Percentiles rank a stretch among this genome's conserved stretches.
Evolutionary conservation across 345 rosid species (phyloP).

Genomic region (Salix caprea): DNA sequence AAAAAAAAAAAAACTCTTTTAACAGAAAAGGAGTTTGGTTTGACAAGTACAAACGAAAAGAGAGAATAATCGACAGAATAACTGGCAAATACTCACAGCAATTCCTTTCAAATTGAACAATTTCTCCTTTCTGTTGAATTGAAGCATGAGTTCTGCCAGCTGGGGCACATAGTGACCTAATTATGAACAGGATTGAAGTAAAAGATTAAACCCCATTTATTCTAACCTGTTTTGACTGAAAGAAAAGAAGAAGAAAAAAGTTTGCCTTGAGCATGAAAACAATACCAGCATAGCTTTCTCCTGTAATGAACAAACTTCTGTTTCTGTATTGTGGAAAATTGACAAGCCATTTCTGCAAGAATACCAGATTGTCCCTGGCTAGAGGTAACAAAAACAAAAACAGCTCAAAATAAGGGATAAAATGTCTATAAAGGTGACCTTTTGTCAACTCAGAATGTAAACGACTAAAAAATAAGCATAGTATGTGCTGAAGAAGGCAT

Average conservation of each 20-base stretch:
- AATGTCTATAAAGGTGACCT: slow-evolving; percentile 24
- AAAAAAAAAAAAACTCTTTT: neutral
- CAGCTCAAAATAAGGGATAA: slow-evolving; percentile 20
- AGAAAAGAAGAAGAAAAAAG: neutral
- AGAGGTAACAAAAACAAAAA: slow-evolving; percentile 31
- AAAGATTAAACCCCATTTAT: neutral
- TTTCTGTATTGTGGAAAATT: slow-evolving; percentile 86
- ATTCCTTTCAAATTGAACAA: slow-evolving; percentile 85
- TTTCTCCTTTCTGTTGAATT: slow-evolving; percentile 63
- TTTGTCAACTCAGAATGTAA: slow-evolving; percentile 27
- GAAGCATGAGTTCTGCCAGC: slow-evolving; percentile 78
- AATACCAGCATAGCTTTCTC: slow-evolving; percentile 97
- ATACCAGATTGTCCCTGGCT: slow-evolving; percentile 91
- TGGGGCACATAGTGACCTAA: slow-evolving; percentile 93
- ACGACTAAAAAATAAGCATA: slow-evolving; percentile 24
- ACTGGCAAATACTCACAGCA: slow-evolving; percentile 55
- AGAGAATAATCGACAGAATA: neutral
- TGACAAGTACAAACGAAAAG: neutral
- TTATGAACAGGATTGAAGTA: neutral
- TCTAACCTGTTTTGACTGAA: neutral
- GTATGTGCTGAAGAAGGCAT: slow-evolving; percentile 18
- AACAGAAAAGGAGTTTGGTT: neutral
- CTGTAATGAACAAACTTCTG: slow-evolving; percentile 82
- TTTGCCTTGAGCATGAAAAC: slow-evolving; percentile 3
- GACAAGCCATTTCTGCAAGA: slow-evolving; percentile 81